Evolutionary conservation across 495 filamentous ascomycete genomes (phyloP).

Genomic region (Halenospora varia): DNA sequence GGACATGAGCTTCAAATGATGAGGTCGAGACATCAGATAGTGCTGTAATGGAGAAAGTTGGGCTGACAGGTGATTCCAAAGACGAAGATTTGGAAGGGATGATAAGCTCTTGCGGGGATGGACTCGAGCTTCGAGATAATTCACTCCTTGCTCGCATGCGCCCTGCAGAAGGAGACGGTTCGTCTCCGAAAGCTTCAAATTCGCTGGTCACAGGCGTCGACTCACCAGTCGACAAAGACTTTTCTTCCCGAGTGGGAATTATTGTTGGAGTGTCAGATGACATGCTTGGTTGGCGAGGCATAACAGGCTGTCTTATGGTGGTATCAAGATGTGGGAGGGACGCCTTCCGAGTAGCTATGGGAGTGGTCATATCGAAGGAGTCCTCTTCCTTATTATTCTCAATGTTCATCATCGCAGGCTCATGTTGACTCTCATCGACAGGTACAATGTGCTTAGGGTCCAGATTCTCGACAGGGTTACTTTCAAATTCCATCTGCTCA

Average conservation of each 20-base stretch:
- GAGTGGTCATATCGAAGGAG: background rate
- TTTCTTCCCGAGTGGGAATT: too few species aligned
- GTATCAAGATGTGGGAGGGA: conserved; percentile 3
- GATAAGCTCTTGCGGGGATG: conserved; percentile 30
- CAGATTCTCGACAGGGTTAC: too few species aligned
- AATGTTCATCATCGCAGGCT: background rate
- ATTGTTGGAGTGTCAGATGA: conserved; percentile 38
- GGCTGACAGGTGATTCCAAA: conserved; percentile 4
- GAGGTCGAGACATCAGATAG: conserved; percentile 8
- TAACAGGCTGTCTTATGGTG: conserved; percentile 1
- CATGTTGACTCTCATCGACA: background rate
- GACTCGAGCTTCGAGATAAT: conserved; percentile 30
- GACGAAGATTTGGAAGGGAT: background rate
- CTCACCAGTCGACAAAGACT: too few species aligned
- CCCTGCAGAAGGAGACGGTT: conserved; percentile 17
- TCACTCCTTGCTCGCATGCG: conserved; percentile 5
- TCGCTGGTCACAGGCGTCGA: background rate
- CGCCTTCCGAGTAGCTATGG: background rate
- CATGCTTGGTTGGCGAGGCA: conserved; percentile 28
- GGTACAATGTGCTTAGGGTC: too few species aligned
- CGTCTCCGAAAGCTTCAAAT: conserved; percentile 9
- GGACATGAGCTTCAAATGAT: conserved; percentile 11
- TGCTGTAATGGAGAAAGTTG: background rate
- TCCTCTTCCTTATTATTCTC: background rate
- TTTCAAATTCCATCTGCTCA: too few species aligned